Evolutionary conservation across 1,284 basidiomycete species (phyloP).

Genomic region (Ceratobasidium sp.): DNA sequence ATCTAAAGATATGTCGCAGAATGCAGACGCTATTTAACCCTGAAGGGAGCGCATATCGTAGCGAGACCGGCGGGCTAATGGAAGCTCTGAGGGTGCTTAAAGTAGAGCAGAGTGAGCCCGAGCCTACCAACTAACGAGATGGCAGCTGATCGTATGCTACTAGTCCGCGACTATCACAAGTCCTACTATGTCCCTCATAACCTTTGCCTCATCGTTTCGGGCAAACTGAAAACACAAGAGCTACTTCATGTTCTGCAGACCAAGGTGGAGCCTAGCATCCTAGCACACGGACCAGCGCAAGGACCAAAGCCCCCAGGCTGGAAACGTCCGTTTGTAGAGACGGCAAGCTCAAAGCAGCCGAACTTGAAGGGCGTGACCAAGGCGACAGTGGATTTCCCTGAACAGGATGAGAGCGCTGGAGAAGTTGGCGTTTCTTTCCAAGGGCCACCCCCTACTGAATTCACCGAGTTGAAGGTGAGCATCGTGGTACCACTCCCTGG

Average conservation of each 20-base stretch:
- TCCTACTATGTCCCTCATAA: conserved; percentile 97
- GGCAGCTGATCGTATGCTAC: conserved; percentile 15
- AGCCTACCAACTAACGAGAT: conserved; percentile 29
- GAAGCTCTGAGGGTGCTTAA: conserved; percentile 85
- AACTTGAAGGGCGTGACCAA: conserved; percentile 63
- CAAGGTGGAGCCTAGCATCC: conserved; percentile 80
- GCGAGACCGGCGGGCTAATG: conserved; percentile 97
- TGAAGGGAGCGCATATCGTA: conserved; percentile 85
- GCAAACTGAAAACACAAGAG: conserved; percentile 67
- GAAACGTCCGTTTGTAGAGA: conserved; percentile 95
- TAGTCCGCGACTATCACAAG: conserved; percentile 89
- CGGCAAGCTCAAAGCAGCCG: conserved; percentile 70
- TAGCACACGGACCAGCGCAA: conserved; percentile 72
- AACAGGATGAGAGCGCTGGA: conserved; percentile 94
- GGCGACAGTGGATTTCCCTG: conserved; percentile 90
- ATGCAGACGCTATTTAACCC: conserved; percentile 83
- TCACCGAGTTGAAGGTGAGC: conserved; percentile 74
- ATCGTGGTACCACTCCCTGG: background rate
- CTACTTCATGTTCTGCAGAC: conserved; percentile 70
- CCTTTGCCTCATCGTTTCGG: conserved; percentile 80
- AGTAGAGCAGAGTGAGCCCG: conserved; percentile 81
- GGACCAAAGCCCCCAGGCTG: conserved; percentile 77
- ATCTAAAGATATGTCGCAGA: conserved; percentile 54
- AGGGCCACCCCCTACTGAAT: conserved; percentile 77
- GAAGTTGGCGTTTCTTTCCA: conserved; percentile 83